These are phyloP conservation scores for Harrya chromipes DNA, from an alignment of 768 basidiomycete species.

Conservation along the genomic window DNA sequence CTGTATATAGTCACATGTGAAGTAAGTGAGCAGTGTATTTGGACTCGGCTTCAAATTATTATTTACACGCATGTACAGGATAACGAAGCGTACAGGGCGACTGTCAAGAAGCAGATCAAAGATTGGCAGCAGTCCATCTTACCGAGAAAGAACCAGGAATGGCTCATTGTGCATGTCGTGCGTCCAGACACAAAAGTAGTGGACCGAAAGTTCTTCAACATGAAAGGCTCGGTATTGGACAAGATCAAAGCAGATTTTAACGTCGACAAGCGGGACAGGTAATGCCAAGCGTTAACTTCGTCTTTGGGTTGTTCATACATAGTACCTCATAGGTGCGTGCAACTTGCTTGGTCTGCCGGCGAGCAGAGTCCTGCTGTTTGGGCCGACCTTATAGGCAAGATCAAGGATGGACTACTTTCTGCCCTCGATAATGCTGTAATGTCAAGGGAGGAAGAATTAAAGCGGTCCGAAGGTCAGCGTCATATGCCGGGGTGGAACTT, in stretches of 20 bases:
- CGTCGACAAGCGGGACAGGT: slow-evolving; percentile 80
- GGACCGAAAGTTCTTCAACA: slow-evolving; percentile 72
- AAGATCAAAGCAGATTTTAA: slow-evolving; percentile 94
- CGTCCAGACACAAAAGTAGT: slow-evolving; percentile 61
- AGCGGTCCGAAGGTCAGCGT: slow-evolving; percentile 82
- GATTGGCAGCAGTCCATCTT: slow-evolving; percentile 79
- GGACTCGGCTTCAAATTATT: slow-evolving; percentile 2
- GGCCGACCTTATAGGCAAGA: slow-evolving; percentile 83
- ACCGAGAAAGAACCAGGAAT: slow-evolving; percentile 82
- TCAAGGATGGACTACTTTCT: slow-evolving; percentile 85
- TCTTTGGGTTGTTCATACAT: slow-evolving; percentile 11
- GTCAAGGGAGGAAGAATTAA: slow-evolving; percentile 87
- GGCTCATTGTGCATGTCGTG: slow-evolving; percentile 87
- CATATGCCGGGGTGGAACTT: slow-evolving; percentile 99
- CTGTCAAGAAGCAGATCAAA: slow-evolving; percentile 81
- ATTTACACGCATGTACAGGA: slow-evolving; percentile 38
- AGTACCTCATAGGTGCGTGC: slow-evolving; percentile 60
- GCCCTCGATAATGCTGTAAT: slow-evolving; percentile 80
- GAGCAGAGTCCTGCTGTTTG: slow-evolving; percentile 76
- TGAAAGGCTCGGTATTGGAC: slow-evolving; percentile 82
- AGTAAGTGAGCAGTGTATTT: slow-evolving; percentile 42
- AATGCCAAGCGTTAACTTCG: slow-evolving; percentile 3
- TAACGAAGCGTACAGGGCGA: slow-evolving; percentile 70
- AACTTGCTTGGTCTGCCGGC: slow-evolving; percentile 72
- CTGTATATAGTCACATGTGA: slow-evolving; percentile 87